Evolutionary conservation across 2,329 filamentous ascomycete species (phyloP).

Genomic region (Pseudogymnoascus sp.): DNA sequence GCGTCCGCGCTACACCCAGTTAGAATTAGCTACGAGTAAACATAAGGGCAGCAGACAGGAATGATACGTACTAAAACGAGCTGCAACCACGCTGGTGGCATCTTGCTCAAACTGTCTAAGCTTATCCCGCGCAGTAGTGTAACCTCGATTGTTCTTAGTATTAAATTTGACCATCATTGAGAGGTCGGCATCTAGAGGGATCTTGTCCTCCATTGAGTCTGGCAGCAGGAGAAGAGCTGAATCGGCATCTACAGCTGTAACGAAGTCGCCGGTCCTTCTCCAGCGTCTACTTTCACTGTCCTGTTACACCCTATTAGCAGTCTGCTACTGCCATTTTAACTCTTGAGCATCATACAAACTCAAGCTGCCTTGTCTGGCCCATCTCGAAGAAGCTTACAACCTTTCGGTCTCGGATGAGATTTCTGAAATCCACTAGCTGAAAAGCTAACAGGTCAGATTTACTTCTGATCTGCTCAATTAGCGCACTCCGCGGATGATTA

Average conservation of each 20-base stretch:
- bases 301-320: not conserved
- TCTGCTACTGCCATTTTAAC: not conserved
- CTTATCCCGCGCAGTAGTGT: conserved; percentile 11
- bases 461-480: conserved; percentile 14
- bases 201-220: conserved; percentile 19
- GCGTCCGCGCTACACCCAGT: not conserved
- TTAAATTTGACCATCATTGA: conserved; percentile 26
- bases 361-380: conserved; percentile 20
- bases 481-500: conserved; percentile 8
- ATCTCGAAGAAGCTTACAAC: conserved; percentile 28
- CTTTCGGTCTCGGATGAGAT: conserved; percentile 25
- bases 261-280: conserved; percentile 9
- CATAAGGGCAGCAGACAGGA: too few relatives aligned
- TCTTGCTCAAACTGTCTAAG: conserved; percentile 15
- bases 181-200: conserved; percentile 21
- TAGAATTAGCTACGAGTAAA: too few relatives aligned
- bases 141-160: conserved; percentile 10
- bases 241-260: conserved; percentile 15
- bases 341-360: conserved; percentile 15
- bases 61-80: conserved; percentile 13
- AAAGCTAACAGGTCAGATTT: conserved; percentile 18
- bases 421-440: conserved; percentile 25
- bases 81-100: conserved; percentile 9
- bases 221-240: conserved; percentile 21
- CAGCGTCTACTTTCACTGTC: conserved; percentile 6